Base-by-base conservation (phyloP, 2,329 filamentous ascomycete genomes). In the Pestalotiopsis fici region DNA sequence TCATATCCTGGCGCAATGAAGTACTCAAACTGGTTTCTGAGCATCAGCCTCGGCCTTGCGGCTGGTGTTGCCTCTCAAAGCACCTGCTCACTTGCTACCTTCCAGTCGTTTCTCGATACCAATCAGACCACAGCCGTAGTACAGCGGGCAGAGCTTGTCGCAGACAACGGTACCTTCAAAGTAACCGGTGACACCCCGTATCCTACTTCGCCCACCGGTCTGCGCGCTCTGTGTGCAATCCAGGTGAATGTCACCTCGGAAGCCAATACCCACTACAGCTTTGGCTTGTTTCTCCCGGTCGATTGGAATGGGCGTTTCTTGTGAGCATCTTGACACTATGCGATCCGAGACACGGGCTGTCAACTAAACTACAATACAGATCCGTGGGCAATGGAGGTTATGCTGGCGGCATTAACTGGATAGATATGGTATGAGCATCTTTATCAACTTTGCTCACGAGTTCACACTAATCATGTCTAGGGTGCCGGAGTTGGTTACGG, bases 401-500 rank as follows among this genome's bases (percentile, higher is more conserved):
- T 15, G 74, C 73, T 3, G 75, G 75, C 21, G 75, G 75, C 9
- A 77, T 76, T 25, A 76, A 76, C 50, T 76, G 75, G 73, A 67
- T 76, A 18, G 23, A 35, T 1, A 61, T 61, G 28, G 57, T 69
- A 61, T n/a, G n/a, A 67, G 28, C 13, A 12, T 56, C n/a, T 25
- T 50, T 3, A 1, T 55, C 5, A 18, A 1, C 12, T 12, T 13
- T 43, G 37, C 12, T 5, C 3, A 43, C 12, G 12, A 18, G n/a
- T n/a, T n/a, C n/a, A 43, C 12, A 15, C 37, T 43, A 43, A 43
- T 43, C 12, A 43, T 18, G 18, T 13, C 1, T 43, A 43, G 55
- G 74, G 74, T 73, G 69, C 69, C 3, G 84, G 84, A 67, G 85
- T 86, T 82, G 84, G 74, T 6, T 78, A 81, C 61, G 81, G 81